Conservation (phyloP, 176 grass and related monocot genomes). For the Luzula sylvatica region DNA sequence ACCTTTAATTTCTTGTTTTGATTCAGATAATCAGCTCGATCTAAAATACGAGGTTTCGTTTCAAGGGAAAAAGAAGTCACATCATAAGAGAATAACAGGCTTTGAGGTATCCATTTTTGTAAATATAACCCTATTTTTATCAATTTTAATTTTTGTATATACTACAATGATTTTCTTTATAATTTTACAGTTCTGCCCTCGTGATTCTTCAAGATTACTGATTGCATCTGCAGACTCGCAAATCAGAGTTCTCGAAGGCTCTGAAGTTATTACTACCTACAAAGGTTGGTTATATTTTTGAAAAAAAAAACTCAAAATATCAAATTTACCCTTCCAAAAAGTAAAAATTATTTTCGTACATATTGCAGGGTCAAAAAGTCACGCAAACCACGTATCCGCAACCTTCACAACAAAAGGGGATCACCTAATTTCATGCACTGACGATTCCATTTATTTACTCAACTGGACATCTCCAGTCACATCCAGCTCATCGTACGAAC, state of each 20-base stretch:
- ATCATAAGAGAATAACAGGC: constrained; percentile 74
- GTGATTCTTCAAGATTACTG: constrained; percentile 70
- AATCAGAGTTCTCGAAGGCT: constrained; percentile 65
- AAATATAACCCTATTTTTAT: not conserved
- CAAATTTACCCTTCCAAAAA: not conserved
- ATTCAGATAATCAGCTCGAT: constrained; percentile 59
- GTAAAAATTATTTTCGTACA: not conserved
- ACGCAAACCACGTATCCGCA: constrained; percentile 55
- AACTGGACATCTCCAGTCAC: constrained; percentile 49
- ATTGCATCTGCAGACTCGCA: constrained; percentile 79
- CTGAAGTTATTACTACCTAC: constrained; percentile 58
- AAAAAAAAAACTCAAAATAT: not conserved
- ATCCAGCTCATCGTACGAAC: constrained; percentile 43
- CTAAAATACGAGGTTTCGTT: constrained; percentile 57
- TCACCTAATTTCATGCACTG: constrained; percentile 68
- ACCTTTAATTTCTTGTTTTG: not conserved
- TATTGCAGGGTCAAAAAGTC: constrained; percentile 37
- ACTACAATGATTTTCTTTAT: constrained; percentile 9
- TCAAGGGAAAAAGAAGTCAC: constrained; percentile 76
- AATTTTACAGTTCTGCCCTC: constrained; percentile 67
- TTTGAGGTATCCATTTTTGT: constrained; percentile 51
- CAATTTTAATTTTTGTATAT: constrained; percentile 2
- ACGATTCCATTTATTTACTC: constrained; percentile 73
- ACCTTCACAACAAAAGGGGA: constrained; percentile 73
- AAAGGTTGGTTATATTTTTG: constrained; percentile 40